A percentile compares a stretch with the other conserved stretches of the same genome.
These are phyloP conservation scores for Calendula officinalis DNA, from an alignment of 129 eudicot genomes.

Conservation along the genomic window DNA sequence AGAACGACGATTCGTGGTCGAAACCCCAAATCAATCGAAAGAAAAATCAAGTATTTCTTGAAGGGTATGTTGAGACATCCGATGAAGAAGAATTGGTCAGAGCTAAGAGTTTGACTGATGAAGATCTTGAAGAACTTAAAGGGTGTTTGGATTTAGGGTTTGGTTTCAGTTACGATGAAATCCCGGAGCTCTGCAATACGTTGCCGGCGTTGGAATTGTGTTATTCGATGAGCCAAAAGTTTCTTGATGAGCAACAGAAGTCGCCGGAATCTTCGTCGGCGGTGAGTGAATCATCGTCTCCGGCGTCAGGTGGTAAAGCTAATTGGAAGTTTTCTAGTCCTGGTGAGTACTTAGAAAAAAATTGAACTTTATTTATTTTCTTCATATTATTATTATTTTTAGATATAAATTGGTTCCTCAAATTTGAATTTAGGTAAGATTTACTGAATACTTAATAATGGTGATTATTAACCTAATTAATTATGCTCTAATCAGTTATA, in stretches of 20 bases:
- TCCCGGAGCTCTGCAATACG: constrained; percentile 71
- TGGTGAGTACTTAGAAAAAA: constrained; percentile 30
- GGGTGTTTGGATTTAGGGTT: constrained; percentile 81
- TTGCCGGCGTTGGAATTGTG: constrained; percentile 75
- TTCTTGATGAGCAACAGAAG: constrained; percentile 58
- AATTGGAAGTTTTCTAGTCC: constrained; percentile 80
- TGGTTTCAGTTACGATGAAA: constrained; percentile 75
- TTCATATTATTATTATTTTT: neutral
- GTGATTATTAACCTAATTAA: too few species aligned
- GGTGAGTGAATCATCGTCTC: constrained; percentile 24
- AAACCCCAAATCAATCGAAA: constrained; percentile 25
- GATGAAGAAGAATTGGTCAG: constrained; percentile 56
- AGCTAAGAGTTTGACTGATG: constrained; percentile 63
- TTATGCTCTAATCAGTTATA: too few species aligned
- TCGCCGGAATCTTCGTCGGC: constrained; percentile 36
- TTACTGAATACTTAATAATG: too few species aligned
- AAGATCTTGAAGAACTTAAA: constrained; percentile 63
- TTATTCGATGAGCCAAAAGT: constrained; percentile 74
- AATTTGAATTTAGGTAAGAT: too few species aligned
- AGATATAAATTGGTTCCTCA: neutral
- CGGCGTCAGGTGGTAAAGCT: constrained; percentile 41
- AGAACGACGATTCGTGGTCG: constrained; percentile 26
- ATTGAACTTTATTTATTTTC: neutral
- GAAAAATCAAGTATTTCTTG: constrained; percentile 48
- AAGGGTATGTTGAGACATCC: constrained; percentile 51